A percentile compares a stretch with the other conserved stretches of the same genome.
Evolutionary conservation across 208 protist species (phyloP).

Genomic region (Leishmania aethiopica): DNA sequence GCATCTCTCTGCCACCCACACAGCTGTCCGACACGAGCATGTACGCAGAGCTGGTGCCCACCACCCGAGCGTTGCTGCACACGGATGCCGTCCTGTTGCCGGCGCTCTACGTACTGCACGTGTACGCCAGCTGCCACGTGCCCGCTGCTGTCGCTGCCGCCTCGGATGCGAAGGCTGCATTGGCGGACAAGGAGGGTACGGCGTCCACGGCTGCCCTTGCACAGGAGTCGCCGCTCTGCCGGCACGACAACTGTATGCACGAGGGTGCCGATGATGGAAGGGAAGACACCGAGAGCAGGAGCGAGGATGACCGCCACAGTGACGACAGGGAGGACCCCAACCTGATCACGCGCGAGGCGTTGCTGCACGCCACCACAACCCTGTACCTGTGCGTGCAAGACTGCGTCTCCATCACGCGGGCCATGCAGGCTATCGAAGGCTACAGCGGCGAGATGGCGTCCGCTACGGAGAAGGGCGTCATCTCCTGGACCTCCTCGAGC

Average conservation of each 20-base stretch:
- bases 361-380: conserved; percentile 66
- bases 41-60: conserved; percentile 47
- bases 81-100: conserved; percentile 69
- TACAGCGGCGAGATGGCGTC: background rate
- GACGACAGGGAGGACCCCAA: conserved; percentile 22
- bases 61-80: conserved; percentile 72
- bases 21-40: conserved; percentile 21
- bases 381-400: conserved; percentile 67
- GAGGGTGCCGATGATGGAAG: background rate
- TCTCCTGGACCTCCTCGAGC: conserved; percentile 43
- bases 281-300: conserved; percentile 7
- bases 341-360: conserved; percentile 28
- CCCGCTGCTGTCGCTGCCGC: background rate
- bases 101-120: conserved; percentile 51
- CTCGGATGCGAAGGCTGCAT: background rate
- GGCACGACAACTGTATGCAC: background rate
- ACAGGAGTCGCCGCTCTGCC: background rate
- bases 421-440: conserved; percentile 21
- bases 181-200: background rate
- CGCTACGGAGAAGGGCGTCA: background rate
- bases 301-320: background rate
- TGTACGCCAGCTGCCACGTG: conserved; percentile 26
- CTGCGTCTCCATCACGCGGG: conserved; percentile 39
- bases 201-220: background rate
- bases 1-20: conserved; percentile 22